A percentile compares a stretch with the other conserved stretches of the same genome.
Conservation (phyloP, 1,284 basidiomycete genomes). For the Ceratobasidium sp. region DNA sequence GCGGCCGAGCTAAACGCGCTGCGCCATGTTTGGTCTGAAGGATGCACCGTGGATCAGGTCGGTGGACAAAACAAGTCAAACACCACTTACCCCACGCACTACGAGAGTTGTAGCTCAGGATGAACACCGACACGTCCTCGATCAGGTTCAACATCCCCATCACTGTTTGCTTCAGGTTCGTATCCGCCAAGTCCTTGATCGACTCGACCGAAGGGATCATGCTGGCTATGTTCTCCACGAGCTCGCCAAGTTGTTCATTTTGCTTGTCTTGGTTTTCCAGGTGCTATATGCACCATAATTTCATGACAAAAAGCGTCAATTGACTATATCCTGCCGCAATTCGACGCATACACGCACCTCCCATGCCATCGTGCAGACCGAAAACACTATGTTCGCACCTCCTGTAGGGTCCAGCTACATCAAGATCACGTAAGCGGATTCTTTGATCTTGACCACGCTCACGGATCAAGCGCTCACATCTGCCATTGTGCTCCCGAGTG, state of each 20-base stretch:
- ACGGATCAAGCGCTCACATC: not conserved
- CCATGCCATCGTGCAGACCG: not conserved
- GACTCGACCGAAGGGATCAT: not conserved
- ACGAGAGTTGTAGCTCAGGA: not conserved
- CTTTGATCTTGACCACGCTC: no score
- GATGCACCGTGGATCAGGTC: not conserved
- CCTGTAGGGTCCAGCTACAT: not conserved
- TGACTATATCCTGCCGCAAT: no score
- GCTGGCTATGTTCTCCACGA: not conserved
- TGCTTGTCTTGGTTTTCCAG: not conserved
- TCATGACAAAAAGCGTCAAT: not conserved
- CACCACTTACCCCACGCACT: not conserved
- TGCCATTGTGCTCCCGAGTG: not conserved
- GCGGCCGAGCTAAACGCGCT: not conserved
- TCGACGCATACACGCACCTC: not conserved
- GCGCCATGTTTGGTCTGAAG: not conserved
- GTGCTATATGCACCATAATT: not conserved
- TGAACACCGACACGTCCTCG: constrained; percentile 8
- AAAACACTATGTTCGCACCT: not conserved
- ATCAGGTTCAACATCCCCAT: not conserved
- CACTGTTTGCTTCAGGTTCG: constrained; percentile 3
- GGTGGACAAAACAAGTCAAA: not conserved
- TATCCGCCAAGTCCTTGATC: not conserved
- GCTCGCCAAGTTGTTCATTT: not conserved
- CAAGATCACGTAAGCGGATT: not conserved